Base-by-base conservation (phyloP, 2,329 filamentous ascomycete genomes). In the Phaeosphaeria sp. region DNA sequence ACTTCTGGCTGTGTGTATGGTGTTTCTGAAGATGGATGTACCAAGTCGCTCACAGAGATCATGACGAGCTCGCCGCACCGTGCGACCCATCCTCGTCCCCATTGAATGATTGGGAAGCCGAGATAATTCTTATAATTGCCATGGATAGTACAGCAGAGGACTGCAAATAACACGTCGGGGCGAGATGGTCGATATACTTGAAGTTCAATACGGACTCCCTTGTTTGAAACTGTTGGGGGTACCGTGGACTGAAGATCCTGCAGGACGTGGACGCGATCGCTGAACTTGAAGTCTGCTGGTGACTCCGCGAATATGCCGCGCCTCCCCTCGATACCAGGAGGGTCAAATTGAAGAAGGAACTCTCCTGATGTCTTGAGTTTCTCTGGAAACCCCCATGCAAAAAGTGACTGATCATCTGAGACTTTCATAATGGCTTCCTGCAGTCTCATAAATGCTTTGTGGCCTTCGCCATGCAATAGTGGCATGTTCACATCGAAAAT, bases 391-490 rank as follows among this genome's bases (percentile, higher is more conserved):
- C 51, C 47, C 55, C 55, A 57, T 33, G 55, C 59, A 27, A 62
- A 62, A 17, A 62, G 21, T n/a, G 49, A 49, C 15, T 55, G 50
- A 25, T 62, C 59, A 15, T 53, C 44, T 15, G 44, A 53, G 20
- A 24, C 36, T 15, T 50, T 62, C 30, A 61, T 45, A 22, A 67
- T 64, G 30, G 59, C 65, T 51, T 61, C 50, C 49, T 63, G 57
- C 5, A 68, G 56, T n/a, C 64, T 39, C 5, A 7, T 13, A 44
- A 66, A 68, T 3, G 64, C 50, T 33, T 36, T 45, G 33, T 40
- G 11, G 15, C 59, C 53, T 47, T 62, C 56, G 9, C 56, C 56
- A 47, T 59, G 55, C 6, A 50, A 30, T n/a, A 51, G 25, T 1
- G 51, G 15, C 51, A 64, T 48, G 20, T 24, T 56, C 45, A 67